A percentile compares a stretch with the other conserved stretches of the same genome.
Evolutionary conservation across 2,329 filamentous ascomycete genomes (phyloP).

Genomic region (Monilinia fructigena): DNA sequence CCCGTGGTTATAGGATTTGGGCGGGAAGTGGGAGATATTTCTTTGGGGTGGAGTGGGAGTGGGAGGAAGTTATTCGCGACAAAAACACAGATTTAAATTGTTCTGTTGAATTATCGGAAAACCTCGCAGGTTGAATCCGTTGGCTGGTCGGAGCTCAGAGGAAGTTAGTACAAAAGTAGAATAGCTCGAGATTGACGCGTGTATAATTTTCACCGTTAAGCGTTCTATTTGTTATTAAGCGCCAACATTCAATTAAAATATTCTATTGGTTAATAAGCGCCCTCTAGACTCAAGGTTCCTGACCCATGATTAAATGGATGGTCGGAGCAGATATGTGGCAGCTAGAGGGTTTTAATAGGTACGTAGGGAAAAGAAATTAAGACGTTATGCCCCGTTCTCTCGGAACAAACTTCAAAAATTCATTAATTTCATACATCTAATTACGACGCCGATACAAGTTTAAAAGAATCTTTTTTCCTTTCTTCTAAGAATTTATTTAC

Average conservation of each 20-base stretch:
- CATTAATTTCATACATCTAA: constrained; percentile 6
- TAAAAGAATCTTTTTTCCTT: neutral
- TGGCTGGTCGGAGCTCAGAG: constrained; percentile 13
- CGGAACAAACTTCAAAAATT: constrained; percentile 1
- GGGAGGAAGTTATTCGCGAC: constrained; percentile 25
- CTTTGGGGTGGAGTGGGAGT: constrained; percentile 16
- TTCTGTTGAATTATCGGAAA: constrained; percentile 31
- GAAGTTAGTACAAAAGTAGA: constrained; percentile 2
- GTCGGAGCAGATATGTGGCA: constrained; percentile 19
- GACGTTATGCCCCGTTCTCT: neutral
- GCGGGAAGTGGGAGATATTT: constrained; percentile 11
- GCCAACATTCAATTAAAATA: accelerated
- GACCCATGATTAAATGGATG: neutral
- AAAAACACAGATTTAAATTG: constrained; percentile 25
- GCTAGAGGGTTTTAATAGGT: neutral
- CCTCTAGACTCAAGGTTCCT: neutral
- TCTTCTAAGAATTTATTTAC: neutral
- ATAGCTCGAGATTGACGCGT: neutral
- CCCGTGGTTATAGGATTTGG: constrained; percentile 26
- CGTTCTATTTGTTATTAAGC: neutral
- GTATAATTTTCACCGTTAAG: neutral
- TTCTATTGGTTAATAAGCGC: neutral
- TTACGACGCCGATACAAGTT: neutral
- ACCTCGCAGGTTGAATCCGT: constrained; percentile 27
- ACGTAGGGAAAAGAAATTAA: constrained; percentile 10